Evolutionary conservation across 768 basidiomycete genomes (phyloP).

Genomic region (Termitomyces sp.): DNA sequence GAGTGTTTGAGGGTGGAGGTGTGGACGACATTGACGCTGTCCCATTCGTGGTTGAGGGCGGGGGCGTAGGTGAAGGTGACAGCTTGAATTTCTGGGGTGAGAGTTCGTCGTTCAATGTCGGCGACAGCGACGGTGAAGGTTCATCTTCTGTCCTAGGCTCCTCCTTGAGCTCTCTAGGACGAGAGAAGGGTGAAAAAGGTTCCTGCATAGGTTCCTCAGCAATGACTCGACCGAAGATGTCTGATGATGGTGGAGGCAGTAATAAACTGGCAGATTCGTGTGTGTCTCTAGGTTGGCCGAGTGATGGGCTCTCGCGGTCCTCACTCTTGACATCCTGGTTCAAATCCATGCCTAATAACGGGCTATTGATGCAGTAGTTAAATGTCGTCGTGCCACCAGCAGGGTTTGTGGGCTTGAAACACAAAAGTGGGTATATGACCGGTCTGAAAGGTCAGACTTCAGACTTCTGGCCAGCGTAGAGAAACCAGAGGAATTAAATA

Average conservation of each 20-base stretch:
- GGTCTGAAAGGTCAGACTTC: conserved; percentile 5
- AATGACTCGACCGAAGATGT: conserved; percentile 16
- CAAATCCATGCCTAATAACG: conserved; percentile 14
- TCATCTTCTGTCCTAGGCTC: conserved; percentile 30
- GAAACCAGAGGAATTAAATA: conserved; percentile 9
- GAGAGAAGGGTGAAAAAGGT: conserved; percentile 24
- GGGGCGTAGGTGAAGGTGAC: conserved; percentile 35
- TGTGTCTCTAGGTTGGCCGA: conserved; percentile 9
- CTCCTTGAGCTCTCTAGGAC: conserved; percentile 30
- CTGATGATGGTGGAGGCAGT: conserved; percentile 26
- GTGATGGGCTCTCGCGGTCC: conserved; percentile 23
- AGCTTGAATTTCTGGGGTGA: conserved; percentile 33
- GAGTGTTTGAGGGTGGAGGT: conserved; percentile 32
- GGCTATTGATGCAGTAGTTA: neutral
- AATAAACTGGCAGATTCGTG: conserved; percentile 16
- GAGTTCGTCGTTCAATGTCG: conserved; percentile 33
- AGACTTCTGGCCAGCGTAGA: conserved; percentile 8
- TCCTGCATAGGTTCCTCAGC: conserved; percentile 26
- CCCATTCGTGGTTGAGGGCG: conserved; percentile 30
- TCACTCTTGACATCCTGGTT: conserved; percentile 16
- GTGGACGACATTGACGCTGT: conserved; percentile 38
- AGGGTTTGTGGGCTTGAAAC: conserved; percentile 3
- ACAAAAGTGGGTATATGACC: neutral
- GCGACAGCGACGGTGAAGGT: conserved; percentile 34
- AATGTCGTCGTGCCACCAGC: conserved; percentile 10